A percentile compares a stretch with the other conserved stretches of the same genome.
phyloP scores from a whole-genome alignment of 306 rosid genomes.

The Cucumis cinereus region DNA sequence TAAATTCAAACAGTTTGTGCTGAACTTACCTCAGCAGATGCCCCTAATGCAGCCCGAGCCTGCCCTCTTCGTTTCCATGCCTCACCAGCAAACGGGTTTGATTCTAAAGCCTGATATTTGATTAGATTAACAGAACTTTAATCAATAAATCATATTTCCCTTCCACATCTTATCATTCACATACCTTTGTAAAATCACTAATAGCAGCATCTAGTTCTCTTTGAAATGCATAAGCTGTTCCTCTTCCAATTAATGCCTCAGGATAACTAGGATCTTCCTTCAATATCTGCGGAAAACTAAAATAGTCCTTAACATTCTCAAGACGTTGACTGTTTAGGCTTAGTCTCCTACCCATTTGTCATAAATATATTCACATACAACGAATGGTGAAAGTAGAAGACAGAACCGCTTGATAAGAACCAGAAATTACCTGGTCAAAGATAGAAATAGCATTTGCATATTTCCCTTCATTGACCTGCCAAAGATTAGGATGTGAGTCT shows the following conservation, averaged over 20 bases:
- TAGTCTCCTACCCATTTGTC: not conserved
- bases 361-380: not conserved
- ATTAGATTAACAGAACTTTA: not conserved
- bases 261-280: constrained; percentile 87
- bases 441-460: constrained; percentile 79
- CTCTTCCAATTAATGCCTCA: constrained; percentile 95
- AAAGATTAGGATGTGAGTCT: constrained; percentile 3
- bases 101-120: constrained; percentile 67
- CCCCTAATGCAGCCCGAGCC: constrained; percentile 97
- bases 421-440: constrained; percentile 63
- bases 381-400: constrained; percentile 1
- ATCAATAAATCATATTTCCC: not conserved
- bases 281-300: constrained; percentile 43
- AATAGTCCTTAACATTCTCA: not conserved
- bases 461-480: constrained; percentile 93
- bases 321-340: not conserved
- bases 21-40: constrained; percentile 62
- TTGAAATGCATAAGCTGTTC: constrained; percentile 88
- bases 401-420: not conserved
- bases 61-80: constrained; percentile 99
- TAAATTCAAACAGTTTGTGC: constrained; percentile 4
- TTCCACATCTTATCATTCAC: constrained; percentile 4
- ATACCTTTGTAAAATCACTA: constrained; percentile 86
- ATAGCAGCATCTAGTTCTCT: constrained; percentile 83
- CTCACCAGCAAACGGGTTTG: constrained; percentile 79